These are phyloP conservation scores for Camellia japonica DNA, from an alignment of 148 eudicot genomes.

Conservation along the genomic window DNA sequence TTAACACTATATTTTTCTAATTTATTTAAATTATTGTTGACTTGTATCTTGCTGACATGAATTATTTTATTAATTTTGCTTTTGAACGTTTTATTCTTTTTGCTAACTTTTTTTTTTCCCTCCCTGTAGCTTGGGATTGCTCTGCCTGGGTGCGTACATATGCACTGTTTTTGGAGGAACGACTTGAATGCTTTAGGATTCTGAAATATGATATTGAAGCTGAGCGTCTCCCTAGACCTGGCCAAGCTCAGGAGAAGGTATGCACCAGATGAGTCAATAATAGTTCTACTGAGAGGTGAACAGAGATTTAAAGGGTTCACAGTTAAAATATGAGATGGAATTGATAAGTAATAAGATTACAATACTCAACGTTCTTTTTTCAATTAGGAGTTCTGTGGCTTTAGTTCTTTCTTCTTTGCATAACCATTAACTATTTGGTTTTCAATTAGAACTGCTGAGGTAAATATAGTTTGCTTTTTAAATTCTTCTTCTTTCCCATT, in stretches of 20 bases:
- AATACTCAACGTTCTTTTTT: background rate
- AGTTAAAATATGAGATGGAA: background rate
- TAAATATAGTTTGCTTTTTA: no score
- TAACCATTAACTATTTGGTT: background rate
- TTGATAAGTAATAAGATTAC: background rate
- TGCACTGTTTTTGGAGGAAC: constrained; percentile 90
- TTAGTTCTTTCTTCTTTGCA: background rate
- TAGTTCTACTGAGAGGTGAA: background rate
- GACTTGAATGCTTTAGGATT: constrained; percentile 90
- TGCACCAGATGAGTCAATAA: constrained; percentile 11
- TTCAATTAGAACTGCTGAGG: no score
- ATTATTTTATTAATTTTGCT: constrained; percentile 1
- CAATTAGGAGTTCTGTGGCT: no score
- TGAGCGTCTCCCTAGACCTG: constrained; percentile 89
- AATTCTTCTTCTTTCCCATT: no score
- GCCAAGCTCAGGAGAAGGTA: constrained; percentile 90
- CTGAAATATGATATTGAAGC: constrained; percentile 96
- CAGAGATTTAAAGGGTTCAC: background rate
- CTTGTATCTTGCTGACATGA: background rate
- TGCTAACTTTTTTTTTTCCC: background rate
- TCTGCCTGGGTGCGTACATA: constrained; percentile 97
- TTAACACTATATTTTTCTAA: constrained; percentile 9
- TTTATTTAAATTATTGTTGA: background rate
- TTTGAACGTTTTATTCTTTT: constrained; percentile 1
- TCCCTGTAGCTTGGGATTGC: constrained; percentile 88